Base-by-base conservation (phyloP, 305 asterid species). In the Fraxinus dipetala region DNA sequence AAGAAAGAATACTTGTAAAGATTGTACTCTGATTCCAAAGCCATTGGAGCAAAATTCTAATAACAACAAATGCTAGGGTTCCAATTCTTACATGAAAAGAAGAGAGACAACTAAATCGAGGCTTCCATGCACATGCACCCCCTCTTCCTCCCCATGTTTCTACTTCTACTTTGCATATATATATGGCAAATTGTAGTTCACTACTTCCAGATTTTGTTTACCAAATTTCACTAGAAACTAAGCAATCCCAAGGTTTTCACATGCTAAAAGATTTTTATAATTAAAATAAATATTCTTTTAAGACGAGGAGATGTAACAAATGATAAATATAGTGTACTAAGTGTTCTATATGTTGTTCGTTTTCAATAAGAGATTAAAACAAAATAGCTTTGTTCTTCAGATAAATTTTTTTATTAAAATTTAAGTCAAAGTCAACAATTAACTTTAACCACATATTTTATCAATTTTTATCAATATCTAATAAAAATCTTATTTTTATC, bases 231-330 rank as follows among this genome's bases (percentile, higher is more conserved):
- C 74, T 10, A 67, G 38, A 26, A 26, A 26, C 36, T 28, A 13
- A 28, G 74, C 73, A 67, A 67, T 67, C 36, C 74, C 74, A 67
- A 67, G 18, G 74, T 28, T 67, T 67, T 67, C 74, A 28, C 74
- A 67, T 67, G 74, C 74, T 28, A 11, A 7, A 28, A 13, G 34
- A 9, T 63, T 24, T 67, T 4, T 65, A 24, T 65, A 65, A 65
- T 10, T 65, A 7, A 65, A 65, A 65, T 3, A 9, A 63, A n/a
- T 61, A 61, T 20, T 36, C 43, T 36, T 36, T 36, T 36, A 36
- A 36, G 43, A 36, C 2, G 43, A 7, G 43, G 43, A 36, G 43
- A 36, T 36, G 43, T 7, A 36, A 36, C 2, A 36, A 36, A 7
- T 36, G 43, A 36, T 36, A 36, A 36, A 36, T 36, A 36, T 36